Evolutionary conservation across 352 stramenopile species (phyloP).

Genomic region (Globisporangium rhizosaccharum): DNA sequence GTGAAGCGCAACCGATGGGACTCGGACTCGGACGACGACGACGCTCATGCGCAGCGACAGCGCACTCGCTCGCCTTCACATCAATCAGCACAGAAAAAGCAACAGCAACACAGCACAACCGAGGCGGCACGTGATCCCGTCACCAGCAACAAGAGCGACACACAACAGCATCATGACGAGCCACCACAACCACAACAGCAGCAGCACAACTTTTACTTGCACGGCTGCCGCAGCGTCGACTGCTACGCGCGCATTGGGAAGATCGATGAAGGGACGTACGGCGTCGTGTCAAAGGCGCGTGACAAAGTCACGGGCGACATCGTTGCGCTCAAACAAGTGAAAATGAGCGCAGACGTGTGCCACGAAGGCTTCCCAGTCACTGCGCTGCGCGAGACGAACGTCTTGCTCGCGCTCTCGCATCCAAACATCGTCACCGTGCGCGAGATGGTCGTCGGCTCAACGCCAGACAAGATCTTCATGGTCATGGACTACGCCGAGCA

Average conservation of each 20-base stretch:
- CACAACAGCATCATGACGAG: neutral
- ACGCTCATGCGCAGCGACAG: neutral
- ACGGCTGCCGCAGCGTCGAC: slow-evolving; percentile 93
- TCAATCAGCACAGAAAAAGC: slow-evolving; percentile 3
- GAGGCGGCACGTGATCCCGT: neutral
- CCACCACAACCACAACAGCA: neutral
- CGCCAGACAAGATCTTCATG: slow-evolving; percentile 88
- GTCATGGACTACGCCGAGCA: slow-evolving; percentile 90
- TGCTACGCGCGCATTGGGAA: slow-evolving; percentile 92
- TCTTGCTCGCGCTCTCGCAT: slow-evolving; percentile 74
- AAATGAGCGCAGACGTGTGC: slow-evolving; percentile 69
- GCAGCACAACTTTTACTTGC: slow-evolving; percentile 67
- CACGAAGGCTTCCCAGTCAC: slow-evolving; percentile 84
- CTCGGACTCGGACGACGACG: slow-evolving; percentile 40
- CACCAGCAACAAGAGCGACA: neutral
- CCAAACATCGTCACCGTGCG: slow-evolving; percentile 85
- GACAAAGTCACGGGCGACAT: slow-evolving; percentile 89
- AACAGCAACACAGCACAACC: neutral
- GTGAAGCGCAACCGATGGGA: slow-evolving; percentile 66
- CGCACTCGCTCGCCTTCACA: slow-evolving; percentile 3
- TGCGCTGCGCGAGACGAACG: slow-evolving; percentile 82
- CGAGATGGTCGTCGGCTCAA: slow-evolving; percentile 87
- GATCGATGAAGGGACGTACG: slow-evolving; percentile 96
- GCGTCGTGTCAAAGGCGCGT: slow-evolving; percentile 93
- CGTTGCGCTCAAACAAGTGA: slow-evolving; percentile 91